Conservation (phyloP, 2,329 filamentous ascomycete genomes). For the Cercospora janseana region DNA sequence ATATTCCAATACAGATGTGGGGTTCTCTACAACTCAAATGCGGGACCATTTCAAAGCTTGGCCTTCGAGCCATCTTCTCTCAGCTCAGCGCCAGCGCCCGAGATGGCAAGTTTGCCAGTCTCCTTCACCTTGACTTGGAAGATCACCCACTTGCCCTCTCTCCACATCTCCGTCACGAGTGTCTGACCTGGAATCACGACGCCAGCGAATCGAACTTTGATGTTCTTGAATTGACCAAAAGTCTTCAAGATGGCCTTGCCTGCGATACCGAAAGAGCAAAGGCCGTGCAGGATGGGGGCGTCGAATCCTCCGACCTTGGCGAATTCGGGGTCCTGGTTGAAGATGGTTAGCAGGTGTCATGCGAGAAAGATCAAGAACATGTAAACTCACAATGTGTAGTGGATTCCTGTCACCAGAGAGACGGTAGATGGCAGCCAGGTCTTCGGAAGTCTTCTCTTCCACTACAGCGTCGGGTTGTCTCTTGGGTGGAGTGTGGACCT, state of each 20-base stretch:
- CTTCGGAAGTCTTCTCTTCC: constrained; percentile 81
- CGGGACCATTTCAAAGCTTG: constrained; percentile 45
- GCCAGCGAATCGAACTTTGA: constrained; percentile 89
- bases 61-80: constrained; percentile 48
- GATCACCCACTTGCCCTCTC: constrained; percentile 72
- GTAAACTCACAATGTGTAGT: constrained; percentile 66
- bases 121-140: constrained; percentile 90
- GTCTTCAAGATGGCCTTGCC: constrained; percentile 85
- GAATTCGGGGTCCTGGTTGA: constrained; percentile 73
- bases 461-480: constrained; percentile 76
- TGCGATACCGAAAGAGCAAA: constrained; percentile 89
- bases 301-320: constrained; percentile 95
- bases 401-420: constrained; percentile 95
- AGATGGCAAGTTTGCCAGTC: constrained; percentile 85
- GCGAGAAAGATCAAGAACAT: background rate
- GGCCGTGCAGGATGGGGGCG: constrained; percentile 89
- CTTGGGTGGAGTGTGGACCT: constrained; percentile 73
- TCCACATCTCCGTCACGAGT: constrained; percentile 93
- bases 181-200: constrained; percentile 84
- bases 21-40: constrained; percentile 6
- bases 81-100: constrained; percentile 76
- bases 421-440: constrained; percentile 91
- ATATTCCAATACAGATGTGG: background rate
- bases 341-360: background rate
- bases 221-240: constrained; percentile 81